A percentile compares a stretch with the other conserved stretches of the same genome.
phyloP scores from a whole-genome alignment of 768 basidiomycete genomes.

The Piloderma croceum region DNA sequence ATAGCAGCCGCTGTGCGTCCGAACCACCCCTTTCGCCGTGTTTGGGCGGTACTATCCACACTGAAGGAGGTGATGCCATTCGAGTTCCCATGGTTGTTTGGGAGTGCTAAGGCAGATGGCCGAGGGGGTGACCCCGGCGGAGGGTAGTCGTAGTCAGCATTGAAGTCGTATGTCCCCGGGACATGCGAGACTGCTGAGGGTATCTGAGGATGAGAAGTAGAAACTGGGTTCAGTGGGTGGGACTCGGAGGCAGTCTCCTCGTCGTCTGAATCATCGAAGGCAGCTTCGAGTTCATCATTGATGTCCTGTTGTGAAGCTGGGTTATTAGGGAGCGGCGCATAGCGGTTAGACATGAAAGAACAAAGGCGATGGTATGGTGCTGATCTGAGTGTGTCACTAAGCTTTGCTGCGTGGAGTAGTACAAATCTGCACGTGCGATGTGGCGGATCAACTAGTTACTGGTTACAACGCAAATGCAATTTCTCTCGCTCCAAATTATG shows the following conservation, averaged over 20 bases:
- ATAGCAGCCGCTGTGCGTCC: constrained; percentile 48
- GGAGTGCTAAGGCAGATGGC: constrained; percentile 57
- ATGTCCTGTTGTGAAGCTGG: constrained; percentile 43
- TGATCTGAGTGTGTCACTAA: too few relatives aligned
- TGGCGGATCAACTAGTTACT: too few relatives aligned
- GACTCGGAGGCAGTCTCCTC: constrained; percentile 51
- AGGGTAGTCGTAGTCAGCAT: constrained; percentile 71
- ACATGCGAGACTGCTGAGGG: constrained; percentile 18
- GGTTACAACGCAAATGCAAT: too few relatives aligned
- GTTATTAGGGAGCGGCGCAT: constrained; percentile 65
- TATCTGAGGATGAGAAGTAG: constrained; percentile 21
- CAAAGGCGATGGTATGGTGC: too few relatives aligned
- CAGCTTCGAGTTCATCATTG: constrained; percentile 74
- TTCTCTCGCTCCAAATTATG: too few relatives aligned
- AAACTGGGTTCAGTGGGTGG: constrained; percentile 43
- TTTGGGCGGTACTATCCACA: constrained; percentile 20
- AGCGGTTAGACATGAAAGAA: constrained; percentile 50
- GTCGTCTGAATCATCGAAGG: constrained; percentile 77
- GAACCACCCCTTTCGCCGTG: constrained; percentile 42
- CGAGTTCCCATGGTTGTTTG: constrained; percentile 68
- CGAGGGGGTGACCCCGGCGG: constrained; percentile 80
- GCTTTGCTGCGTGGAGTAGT: too few relatives aligned
- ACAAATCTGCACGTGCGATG: too few relatives aligned
- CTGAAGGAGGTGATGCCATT: constrained; percentile 62
- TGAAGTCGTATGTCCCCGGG: constrained; percentile 66